Evolutionary conservation across 2,329 filamentous ascomycete genomes (phyloP).

Genomic region (Gremmenia infestans): DNA sequence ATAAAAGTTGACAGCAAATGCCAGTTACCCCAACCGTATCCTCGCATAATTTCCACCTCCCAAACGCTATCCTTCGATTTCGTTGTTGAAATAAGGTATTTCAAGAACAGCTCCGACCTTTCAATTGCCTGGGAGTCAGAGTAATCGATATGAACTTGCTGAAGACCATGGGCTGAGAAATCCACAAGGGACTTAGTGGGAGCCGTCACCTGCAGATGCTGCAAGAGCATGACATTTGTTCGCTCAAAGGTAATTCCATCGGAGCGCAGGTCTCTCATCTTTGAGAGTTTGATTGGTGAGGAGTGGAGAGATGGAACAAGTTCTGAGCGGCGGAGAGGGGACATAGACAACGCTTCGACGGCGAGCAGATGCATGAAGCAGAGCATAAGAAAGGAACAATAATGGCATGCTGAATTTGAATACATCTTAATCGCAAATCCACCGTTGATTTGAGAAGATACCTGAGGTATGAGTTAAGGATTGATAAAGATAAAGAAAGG

Average conservation of each 20-base stretch:
- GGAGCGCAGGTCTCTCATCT: neutral
- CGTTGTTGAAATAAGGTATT: neutral
- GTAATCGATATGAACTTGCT: neutral
- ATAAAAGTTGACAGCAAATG: neutral
- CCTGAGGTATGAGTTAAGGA: no score
- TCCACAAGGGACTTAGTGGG: neutral
- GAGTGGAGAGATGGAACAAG: neutral
- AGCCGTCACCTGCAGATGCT: neutral
- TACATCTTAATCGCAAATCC: no score
- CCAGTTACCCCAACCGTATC: neutral
- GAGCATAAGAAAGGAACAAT: neutral
- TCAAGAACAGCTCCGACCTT: neutral
- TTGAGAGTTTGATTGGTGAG: neutral
- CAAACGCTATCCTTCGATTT: neutral
- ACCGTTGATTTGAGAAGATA: no score
- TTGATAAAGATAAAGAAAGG: no score
- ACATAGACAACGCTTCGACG: neutral
- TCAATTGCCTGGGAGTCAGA: neutral
- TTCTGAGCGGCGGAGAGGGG: neutral
- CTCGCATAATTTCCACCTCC: neutral
- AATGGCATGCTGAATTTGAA: no score
- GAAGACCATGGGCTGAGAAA: neutral
- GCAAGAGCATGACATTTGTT: neutral
- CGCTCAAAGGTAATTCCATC: neutral
- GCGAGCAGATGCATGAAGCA: neutral